These are phyloP conservation scores for Haplosporangium gracile DNA, from an alignment of 192 early-diverging fungal species.

Conservation along the genomic window DNA sequence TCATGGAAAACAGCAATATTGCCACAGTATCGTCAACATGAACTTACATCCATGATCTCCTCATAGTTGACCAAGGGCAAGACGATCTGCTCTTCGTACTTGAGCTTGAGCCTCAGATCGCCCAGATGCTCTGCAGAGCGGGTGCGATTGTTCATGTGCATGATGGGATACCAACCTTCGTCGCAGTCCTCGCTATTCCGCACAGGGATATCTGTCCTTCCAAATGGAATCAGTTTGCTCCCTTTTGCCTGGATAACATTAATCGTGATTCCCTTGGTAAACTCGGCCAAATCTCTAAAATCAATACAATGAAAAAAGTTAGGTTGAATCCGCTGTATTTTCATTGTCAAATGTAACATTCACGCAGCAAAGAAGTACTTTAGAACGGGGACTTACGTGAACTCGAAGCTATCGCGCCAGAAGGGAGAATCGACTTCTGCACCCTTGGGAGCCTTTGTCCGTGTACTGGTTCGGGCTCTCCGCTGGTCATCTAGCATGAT, in stretches of 20 bases:
- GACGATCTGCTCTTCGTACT: constrained; percentile 59
- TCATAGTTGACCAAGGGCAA: constrained; percentile 52
- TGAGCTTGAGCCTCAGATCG: constrained; percentile 53
- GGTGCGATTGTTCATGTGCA: constrained; percentile 34
- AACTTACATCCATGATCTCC: constrained; percentile 55
- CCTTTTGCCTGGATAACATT: constrained; percentile 48
- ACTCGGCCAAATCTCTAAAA: constrained; percentile 29
- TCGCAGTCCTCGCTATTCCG: constrained; percentile 29
- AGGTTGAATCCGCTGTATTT: background rate
- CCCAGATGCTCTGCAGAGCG: constrained; percentile 43
- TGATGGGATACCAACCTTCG: constrained; percentile 52
- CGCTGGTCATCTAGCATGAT: constrained; percentile 61
- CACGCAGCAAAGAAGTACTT: background rate
- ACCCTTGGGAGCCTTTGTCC: constrained; percentile 29
- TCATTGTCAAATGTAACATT: too few relatives aligned
- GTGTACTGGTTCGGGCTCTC: constrained; percentile 53
- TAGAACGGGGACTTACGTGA: constrained; percentile 45
- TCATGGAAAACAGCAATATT: too few relatives aligned
- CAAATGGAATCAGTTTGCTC: constrained; percentile 33
- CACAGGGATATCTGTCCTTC: constrained; percentile 37
- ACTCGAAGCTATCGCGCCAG: constrained; percentile 62
- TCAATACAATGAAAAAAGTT: background rate
- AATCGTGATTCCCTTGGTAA: constrained; percentile 46
- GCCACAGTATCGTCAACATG: too few relatives aligned
- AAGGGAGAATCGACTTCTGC: constrained; percentile 44